Evolutionary conservation across 257 asterid species (phyloP), one percentile per base, ranked within the genome.

Genomic region (Nicotiana benthamiana): DNA sequence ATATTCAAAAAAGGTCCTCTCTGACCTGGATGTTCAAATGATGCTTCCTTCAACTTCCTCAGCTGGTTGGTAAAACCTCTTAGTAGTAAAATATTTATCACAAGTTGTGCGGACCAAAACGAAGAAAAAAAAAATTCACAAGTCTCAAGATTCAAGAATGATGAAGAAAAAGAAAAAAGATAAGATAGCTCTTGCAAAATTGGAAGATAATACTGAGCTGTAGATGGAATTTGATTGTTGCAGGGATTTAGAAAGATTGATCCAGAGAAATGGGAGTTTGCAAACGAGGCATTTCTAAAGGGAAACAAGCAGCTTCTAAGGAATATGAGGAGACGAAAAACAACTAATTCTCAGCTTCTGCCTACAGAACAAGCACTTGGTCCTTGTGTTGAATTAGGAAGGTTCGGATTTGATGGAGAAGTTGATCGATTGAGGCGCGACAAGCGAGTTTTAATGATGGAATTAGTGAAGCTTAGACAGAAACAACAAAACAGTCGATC

Each of bases 181-280:
- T 59, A 59, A 70, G 77, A 70, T 70, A 8, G 77, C 27, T 43
- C 32, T 18, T 67, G n/a, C 28, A 27, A 67, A 67, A 17, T 26
- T 62, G 59, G 36, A 57, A 27, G 62, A 24, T 70, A 28, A 57
- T 24, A 26, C 75, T 79, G 36, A 84, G 76, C 1, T 40, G 59
- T 43, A 43, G 59, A 46, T 40, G 67, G 83, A 59, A 52, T 84
- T 79, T 63, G 68, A 67, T 83, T 82, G 43, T 34, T 92, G 92
- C 96, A 94, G 98, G 98, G 98, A 0, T 94, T 94, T 83, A 89
- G 95, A 85, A 94, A 94, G 89, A 87, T 93, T 34, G 98, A 94
- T 86, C 87, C 97, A 0, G 97, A 94, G 56, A 90, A 82, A 83
- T 94, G 98, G 98, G 97, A 94, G 77, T 94, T 94, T 6, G 97